Conservation (phyloP, 176 grass and related monocot species). For the Zoysia pacifica region DNA sequence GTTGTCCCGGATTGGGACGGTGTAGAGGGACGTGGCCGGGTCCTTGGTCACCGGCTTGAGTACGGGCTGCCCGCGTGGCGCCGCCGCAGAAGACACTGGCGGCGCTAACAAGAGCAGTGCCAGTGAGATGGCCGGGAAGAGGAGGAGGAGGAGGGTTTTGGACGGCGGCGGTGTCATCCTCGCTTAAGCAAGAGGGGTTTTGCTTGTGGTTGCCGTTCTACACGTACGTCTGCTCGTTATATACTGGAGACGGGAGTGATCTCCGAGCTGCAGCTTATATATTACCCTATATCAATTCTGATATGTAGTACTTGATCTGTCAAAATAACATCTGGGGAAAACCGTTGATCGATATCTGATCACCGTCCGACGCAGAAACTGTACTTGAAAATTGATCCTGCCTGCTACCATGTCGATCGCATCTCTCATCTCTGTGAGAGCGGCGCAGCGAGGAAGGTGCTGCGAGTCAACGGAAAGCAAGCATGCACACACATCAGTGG, state of each 20-base stretch:
- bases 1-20: slow-evolving; percentile 15
- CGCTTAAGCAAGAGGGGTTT: not conserved
- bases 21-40: slow-evolving; percentile 34
- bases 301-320: not conserved
- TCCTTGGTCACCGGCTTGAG: slow-evolving; percentile 30
- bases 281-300: not conserved
- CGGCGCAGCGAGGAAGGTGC: not conserved
- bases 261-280: not conserved
- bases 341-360: not conserved
- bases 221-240: not conserved
- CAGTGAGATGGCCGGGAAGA: not conserved
- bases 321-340: not conserved
- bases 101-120: not conserved
- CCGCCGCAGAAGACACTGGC: not conserved
- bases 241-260: not conserved
- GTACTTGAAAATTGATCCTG: not conserved
- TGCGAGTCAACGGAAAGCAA: not conserved
- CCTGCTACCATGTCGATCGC: slow-evolving; percentile 1
- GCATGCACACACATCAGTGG: not conserved
- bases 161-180: not conserved
- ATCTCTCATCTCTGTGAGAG: not conserved
- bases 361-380: not conserved
- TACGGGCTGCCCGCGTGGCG: slow-evolving; percentile 12
- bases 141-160: slow-evolving; percentile 1
- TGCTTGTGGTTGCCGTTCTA: not conserved